Percentiles rank a stretch among this genome's conserved stretches.
Conservation (phyloP, 2,329 filamentous ascomycete genomes). For the Sordariomycetes sp. region DNA sequence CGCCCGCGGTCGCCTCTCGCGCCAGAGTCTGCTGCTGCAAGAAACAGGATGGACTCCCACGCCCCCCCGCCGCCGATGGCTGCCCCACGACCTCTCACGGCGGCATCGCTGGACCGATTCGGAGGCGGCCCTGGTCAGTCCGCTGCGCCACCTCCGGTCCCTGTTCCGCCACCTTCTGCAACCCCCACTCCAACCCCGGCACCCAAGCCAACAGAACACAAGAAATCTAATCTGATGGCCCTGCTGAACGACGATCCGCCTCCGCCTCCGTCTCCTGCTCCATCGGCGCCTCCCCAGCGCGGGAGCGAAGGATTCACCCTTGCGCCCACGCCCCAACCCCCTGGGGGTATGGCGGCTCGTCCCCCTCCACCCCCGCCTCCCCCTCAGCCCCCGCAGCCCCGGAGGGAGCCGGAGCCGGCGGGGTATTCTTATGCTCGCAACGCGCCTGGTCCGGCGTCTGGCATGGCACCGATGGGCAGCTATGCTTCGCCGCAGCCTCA, state of each 20-base stretch:
- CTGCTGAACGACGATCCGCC: slow-evolving; percentile 49
- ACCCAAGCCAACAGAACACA: slow-evolving; percentile 37
- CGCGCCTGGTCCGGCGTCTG: slow-evolving; percentile 22
- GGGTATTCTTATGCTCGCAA: slow-evolving; percentile 32
- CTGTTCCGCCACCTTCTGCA: background rate
- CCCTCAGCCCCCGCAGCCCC: slow-evolving; percentile 28
- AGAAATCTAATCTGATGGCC: slow-evolving; percentile 53
- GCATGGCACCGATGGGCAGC: slow-evolving; percentile 45
- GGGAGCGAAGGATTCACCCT: background rate
- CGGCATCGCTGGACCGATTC: background rate
- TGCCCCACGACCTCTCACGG: background rate
- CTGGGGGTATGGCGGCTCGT: slow-evolving; percentile 29
- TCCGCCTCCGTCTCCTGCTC: slow-evolving; percentile 27
- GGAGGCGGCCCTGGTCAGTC: background rate
- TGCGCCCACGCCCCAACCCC: slow-evolving; percentile 37
- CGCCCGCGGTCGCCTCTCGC: background rate
- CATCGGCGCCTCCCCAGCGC: slow-evolving; percentile 23
- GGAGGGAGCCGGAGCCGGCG: slow-evolving; percentile 34
- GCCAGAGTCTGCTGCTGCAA: background rate
- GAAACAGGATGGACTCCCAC: background rate
- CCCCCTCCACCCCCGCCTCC: slow-evolving; percentile 21
- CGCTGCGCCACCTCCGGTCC: background rate
- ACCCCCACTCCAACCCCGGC: slow-evolving; percentile 17
- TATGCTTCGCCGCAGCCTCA: slow-evolving; percentile 39
- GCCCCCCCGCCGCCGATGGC: background rate